Evolutionary conservation across 2,329 filamentous ascomycete species (phyloP).

Genomic region (Pseudohalonectria lignicola): DNA sequence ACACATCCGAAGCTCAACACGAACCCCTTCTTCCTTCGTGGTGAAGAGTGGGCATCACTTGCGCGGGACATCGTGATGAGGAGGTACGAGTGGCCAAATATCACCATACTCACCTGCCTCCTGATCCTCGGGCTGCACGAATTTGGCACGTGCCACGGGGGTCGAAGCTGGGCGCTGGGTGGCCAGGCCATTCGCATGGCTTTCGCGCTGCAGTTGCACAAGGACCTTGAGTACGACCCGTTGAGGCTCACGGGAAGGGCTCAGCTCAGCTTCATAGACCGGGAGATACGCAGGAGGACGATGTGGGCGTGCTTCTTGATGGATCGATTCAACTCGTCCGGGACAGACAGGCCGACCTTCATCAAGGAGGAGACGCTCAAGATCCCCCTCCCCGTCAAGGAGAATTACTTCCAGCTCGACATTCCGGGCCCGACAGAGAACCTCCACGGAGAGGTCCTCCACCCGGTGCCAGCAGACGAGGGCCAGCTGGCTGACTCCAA

Average conservation of each 20-base stretch:
- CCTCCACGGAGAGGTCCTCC: conserved; percentile 59
- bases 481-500: conserved; percentile 54
- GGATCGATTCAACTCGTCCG: conserved; percentile 95
- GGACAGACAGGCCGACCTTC: conserved; percentile 84
- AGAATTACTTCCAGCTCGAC: conserved; percentile 82
- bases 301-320: conserved; percentile 99
- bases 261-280: conserved; percentile 78
- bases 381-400: conserved; percentile 83
- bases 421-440: conserved; percentile 82
- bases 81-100: conserved; percentile 89
- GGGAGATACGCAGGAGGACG: conserved; percentile 81
- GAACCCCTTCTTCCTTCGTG: conserved; percentile 72
- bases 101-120: conserved; percentile 87
- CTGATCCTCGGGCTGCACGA: conserved; percentile 84
- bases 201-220: conserved; percentile 87
- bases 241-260: conserved; percentile 48
- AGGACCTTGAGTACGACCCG: conserved; percentile 77
- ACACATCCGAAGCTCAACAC: conserved; percentile 71
- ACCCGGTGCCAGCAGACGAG: conserved; percentile 50
- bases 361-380: conserved; percentile 81
- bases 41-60: conserved; percentile 80
- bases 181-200: conserved; percentile 96
- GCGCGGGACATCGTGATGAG: conserved; percentile 81
- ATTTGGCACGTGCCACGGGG: conserved; percentile 93
- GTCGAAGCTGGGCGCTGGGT: conserved; percentile 88